A percentile compares a stretch with the other conserved stretches of the same genome.
Conservation (phyloP, 2,329 filamentous ascomycete species). For the Gnomoniopsis sp. region DNA sequence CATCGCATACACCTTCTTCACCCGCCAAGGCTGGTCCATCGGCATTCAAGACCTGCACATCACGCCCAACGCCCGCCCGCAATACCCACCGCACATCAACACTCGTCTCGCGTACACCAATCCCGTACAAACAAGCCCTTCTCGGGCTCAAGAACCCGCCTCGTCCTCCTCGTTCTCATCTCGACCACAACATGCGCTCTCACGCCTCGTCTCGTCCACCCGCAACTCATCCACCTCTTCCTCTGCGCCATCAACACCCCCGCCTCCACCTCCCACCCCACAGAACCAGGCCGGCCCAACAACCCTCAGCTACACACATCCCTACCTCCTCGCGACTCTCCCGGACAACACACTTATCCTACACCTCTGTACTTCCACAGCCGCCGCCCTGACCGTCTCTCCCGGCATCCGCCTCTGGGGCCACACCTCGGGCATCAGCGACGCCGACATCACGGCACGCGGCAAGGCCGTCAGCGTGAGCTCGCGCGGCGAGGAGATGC, state of each 20-base stretch:
- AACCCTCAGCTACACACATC: conserved; percentile 69
- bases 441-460: conserved; percentile 77
- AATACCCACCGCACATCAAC: conserved; percentile 29
- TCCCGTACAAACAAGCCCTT: conserved; percentile 24
- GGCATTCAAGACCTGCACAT: conserved; percentile 88
- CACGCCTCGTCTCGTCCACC: not conserved
- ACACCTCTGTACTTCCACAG: conserved; percentile 74
- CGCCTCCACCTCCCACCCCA: not conserved
- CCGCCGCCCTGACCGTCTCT: conserved; percentile 64
- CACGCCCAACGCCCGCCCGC: conserved; percentile 15
- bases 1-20: conserved; percentile 81
- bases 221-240: not conserved
- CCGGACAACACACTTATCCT: conserved; percentile 85
- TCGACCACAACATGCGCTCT: not conserved
- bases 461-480: conserved; percentile 92
- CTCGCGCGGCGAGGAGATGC: conserved; percentile 70
- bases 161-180: conserved; percentile 20
- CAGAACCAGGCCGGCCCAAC: conserved; percentile 45
- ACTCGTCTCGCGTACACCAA: conserved; percentile 39
- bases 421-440: conserved; percentile 84
- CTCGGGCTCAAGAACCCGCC: conserved; percentile 6
- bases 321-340: conserved; percentile 79
- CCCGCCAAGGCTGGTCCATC: conserved; percentile 78
- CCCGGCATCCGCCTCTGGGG: conserved; percentile 79
- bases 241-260: not conserved